Evolutionary conservation across 352 stramenopile species (phyloP).

Genomic region (Globisporangium uncinulatum): DNA sequence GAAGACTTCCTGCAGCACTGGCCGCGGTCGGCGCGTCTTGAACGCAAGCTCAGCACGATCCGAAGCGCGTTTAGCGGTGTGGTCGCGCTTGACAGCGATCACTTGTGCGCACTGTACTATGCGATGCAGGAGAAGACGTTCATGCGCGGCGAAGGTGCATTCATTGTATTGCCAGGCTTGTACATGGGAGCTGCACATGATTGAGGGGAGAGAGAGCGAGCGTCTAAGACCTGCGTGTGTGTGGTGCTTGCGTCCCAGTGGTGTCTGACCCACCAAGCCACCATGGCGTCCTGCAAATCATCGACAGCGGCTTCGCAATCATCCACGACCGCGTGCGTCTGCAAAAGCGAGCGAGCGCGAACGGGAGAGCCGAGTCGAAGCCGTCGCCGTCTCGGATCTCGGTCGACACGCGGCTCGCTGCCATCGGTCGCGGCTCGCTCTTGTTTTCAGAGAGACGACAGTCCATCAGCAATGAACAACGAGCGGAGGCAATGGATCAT

Average conservation of each 20-base stretch:
- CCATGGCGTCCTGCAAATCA: conserved; percentile 24
- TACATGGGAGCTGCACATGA: background rate
- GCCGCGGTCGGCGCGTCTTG: conserved; percentile 18
- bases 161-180: no score
- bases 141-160: conserved; percentile 29
- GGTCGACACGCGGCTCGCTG: conserved; percentile 34
- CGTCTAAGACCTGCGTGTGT: background rate
- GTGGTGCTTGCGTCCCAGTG: conserved; percentile 14
- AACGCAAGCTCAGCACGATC: conserved; percentile 28
- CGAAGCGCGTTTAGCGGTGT: conserved; percentile 24
- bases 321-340: conserved; percentile 37
- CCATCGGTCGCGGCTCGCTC: conserved; percentile 27
- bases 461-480: background rate
- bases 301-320: conserved; percentile 34
- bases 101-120: conserved; percentile 45
- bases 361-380: conserved; percentile 6
- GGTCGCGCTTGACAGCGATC: conserved; percentile 28
- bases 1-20: conserved; percentile 28
- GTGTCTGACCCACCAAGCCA: conserved; percentile 22
- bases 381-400: conserved; percentile 18
- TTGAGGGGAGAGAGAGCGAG: background rate
- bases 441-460: conserved; percentile 23
- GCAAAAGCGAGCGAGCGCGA: conserved; percentile 13
- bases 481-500: background rate
- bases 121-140: conserved; percentile 24